Evolutionary conservation across 2,329 filamentous ascomycete genomes (phyloP), one percentile per base, ranked within the genome.

Genomic region (Arthrobotrys musiformis): DNA sequence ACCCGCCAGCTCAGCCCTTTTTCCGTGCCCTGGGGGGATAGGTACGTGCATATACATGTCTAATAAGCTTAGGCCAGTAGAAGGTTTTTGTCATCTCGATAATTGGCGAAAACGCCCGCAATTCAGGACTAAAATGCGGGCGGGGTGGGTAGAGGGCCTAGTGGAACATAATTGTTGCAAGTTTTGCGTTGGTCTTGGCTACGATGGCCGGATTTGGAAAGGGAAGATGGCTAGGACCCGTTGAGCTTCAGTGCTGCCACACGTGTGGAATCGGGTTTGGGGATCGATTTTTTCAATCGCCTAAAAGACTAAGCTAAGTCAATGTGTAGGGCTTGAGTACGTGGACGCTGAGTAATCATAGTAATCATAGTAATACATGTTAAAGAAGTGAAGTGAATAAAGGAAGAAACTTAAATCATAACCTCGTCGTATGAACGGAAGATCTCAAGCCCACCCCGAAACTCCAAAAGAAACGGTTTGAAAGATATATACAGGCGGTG

Each of bases 31-130:
- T 22, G 7, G 17, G n/a, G 40, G 4, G 26, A 24, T 11, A 58
- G 9, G 17, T 58, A 58, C 54, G 30, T n/a, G 19, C 5, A 9
- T 37, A 19, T 40, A 58, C 54, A 40, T 24, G 26, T 22, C 4
- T 48, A 19, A 4, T n/a, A 50, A 50, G 46, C 46, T 50, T 50
- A 24, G 46, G 46, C 22, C 44, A 50, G 6, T 24, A 11, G 54
- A 40, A 58, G 17, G 54, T 56, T 56, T 28, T n/a, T n/a, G n/a
- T n/a, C n/a, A n/a, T n/a, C n/a, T 7, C 9, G 17, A 46, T 30
- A 68, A 68, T 58, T 61, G 30, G 70, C 70, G 48, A 63, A 64
- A 69, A 69, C 46, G 70, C 24, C 48, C 64, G 63, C 63, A 58
- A 40, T 58, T 37, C 46, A 56, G 58, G 24, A 63, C 70, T 50